Evolutionary conservation across 192 early-diverging fungal genomes (phyloP).

Genomic region (Coemansia sp.): DNA sequence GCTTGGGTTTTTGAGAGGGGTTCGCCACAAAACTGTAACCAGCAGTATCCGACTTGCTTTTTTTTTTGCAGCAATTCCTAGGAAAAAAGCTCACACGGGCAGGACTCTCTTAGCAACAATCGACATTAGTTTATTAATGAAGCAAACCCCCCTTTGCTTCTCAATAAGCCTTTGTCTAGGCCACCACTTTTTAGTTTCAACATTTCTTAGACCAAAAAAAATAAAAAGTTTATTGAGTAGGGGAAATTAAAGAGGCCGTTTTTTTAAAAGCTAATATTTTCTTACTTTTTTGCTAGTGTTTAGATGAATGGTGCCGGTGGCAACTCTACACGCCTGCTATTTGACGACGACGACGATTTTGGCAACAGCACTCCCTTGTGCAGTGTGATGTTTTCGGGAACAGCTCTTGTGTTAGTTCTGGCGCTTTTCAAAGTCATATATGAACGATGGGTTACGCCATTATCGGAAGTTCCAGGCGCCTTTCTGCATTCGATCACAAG

Average conservation of each 20-base stretch:
- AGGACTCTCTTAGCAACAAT: neutral
- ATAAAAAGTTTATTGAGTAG: neutral
- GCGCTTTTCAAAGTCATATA: constrained; percentile 44
- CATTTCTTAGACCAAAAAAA: neutral
- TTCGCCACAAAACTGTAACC: neutral
- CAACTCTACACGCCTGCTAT: constrained; percentile 43
- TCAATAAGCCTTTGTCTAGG: neutral
- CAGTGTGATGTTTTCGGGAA: constrained; percentile 34
- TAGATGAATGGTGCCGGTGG: constrained; percentile 45
- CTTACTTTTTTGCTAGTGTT: neutral
- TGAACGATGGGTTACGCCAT: constrained; percentile 50
- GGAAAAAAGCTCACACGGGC: neutral
- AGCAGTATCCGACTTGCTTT: neutral
- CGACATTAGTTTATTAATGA: neutral
- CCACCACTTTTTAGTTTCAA: neutral
- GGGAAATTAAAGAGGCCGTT: neutral
- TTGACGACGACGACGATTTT: constrained; percentile 47
- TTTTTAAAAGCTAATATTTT: neutral
- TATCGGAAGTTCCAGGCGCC: constrained; percentile 26
- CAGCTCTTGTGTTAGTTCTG: constrained; percentile 21
- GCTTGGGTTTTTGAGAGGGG: neutral
- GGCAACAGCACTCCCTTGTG: constrained; percentile 22
- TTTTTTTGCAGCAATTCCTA: neutral
- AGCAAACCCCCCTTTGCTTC: neutral
- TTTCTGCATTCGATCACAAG: constrained; percentile 32